Conservation (phyloP, 2,329 filamentous ascomycete genomes). For the Exophiala lecanii-corni region DNA sequence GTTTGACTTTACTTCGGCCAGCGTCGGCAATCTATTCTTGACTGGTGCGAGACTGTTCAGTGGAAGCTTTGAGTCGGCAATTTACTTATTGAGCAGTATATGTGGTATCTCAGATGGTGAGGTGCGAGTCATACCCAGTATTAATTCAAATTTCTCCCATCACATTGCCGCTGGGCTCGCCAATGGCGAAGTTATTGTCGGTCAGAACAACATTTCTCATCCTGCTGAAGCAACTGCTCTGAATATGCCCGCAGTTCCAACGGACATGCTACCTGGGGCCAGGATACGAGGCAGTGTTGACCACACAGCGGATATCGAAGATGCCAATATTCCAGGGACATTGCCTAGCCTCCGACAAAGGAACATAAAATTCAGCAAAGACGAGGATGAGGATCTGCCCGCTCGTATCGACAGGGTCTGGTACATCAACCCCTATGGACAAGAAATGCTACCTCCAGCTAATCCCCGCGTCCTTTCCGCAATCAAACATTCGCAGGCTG, state of each 20-base stretch:
- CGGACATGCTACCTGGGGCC: slow-evolving; percentile 30
- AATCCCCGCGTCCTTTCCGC: slow-evolving; percentile 75
- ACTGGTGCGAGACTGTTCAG: slow-evolving; percentile 86
- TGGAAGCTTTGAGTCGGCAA: slow-evolving; percentile 85
- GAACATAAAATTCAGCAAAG: slow-evolving; percentile 80
- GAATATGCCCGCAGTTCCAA: slow-evolving; percentile 31
- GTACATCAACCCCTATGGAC: slow-evolving; percentile 99
- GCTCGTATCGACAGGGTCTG: slow-evolving; percentile 76
- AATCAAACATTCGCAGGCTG: slow-evolving; percentile 58
- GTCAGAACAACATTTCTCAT: slow-evolving; percentile 90
- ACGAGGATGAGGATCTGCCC: slow-evolving; percentile 74
- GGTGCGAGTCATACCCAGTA: slow-evolving; percentile 77
- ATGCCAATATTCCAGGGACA: slow-evolving; percentile 54
- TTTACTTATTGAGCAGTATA: slow-evolving; percentile 82
- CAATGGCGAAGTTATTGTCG: slow-evolving; percentile 74
- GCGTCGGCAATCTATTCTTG: slow-evolving; percentile 73
- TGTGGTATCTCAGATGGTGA: slow-evolving; percentile 71
- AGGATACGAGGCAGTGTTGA: slow-evolving; percentile 24
- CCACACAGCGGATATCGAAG: slow-evolving; percentile 34
- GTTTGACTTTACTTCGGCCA: slow-evolving; percentile 73
- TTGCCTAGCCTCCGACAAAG: slow-evolving; percentile 73
- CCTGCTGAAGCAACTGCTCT: slow-evolving; percentile 47
- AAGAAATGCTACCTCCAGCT: slow-evolving; percentile 80
- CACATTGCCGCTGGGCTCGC: slow-evolving; percentile 82
- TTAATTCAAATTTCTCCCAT: slow-evolving; percentile 92